phyloP scores from a whole-genome alignment of 2,329 filamentous ascomycete genomes.

The Xylaria polymorpha region DNA sequence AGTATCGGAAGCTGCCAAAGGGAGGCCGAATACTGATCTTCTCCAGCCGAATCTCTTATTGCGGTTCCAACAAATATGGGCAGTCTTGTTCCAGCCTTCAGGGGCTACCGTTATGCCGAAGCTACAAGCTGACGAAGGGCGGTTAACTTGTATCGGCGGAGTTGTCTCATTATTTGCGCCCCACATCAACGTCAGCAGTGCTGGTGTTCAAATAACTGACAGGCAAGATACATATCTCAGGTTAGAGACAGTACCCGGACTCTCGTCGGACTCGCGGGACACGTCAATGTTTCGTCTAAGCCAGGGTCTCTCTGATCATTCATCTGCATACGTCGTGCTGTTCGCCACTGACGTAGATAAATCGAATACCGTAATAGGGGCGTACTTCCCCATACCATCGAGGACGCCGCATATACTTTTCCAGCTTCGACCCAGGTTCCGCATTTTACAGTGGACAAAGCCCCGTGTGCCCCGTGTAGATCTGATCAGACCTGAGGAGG shows the following conservation, averaged over 20 bases:
- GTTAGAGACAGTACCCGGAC: neutral
- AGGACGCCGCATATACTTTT: slow-evolving; percentile 15
- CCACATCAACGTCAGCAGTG: neutral
- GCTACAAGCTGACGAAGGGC: neutral
- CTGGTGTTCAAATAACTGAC: neutral
- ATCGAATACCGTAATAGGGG: slow-evolving; percentile 12
- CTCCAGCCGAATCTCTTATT: slow-evolving; percentile 14
- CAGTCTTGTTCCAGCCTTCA: slow-evolving; percentile 21
- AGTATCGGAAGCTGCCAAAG: neutral
- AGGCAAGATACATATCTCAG: slow-evolving; percentile 9
- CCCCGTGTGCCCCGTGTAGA: neutral
- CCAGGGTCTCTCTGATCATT: neutral
- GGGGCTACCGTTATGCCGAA: neutral
- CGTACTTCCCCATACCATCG: neutral
- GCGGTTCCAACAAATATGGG: slow-evolving; percentile 26
- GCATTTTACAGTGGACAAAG: slow-evolving; percentile 7
- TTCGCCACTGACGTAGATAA: neutral
- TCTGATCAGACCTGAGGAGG: slow-evolving; percentile 1
- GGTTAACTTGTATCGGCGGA: neutral
- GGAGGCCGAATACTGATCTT: neutral
- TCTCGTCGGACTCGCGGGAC: neutral
- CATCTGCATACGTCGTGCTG: slow-evolving; percentile 11
- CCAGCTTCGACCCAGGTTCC: slow-evolving; percentile 17
- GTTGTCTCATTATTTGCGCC: slow-evolving; percentile 18
- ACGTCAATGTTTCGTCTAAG: neutral